Conservation (phyloP, 1,284 basidiomycete species). For the Sanghuangporus sanghuang region DNA sequence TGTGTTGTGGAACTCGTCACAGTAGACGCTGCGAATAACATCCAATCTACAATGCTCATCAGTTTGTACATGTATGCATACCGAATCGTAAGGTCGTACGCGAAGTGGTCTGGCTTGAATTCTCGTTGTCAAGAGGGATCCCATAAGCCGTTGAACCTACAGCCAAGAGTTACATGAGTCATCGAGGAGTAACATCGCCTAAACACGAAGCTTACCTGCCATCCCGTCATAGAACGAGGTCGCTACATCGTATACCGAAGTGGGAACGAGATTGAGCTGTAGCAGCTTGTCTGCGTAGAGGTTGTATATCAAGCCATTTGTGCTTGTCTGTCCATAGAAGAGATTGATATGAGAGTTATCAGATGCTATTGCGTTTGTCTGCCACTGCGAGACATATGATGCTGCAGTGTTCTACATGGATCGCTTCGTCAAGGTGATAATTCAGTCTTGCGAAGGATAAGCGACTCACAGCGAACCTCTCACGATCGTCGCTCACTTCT, state of each 20-base stretch:
- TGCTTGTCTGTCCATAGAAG: slow-evolving; percentile 22
- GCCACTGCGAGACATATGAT: slow-evolving; percentile 12
- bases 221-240: slow-evolving; percentile 6
- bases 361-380: neutral
- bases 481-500: slow-evolving; percentile 22
- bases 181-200: neutral
- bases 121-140: slow-evolving; percentile 2
- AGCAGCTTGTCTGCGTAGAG: slow-evolving; percentile 40
- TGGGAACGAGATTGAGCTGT: slow-evolving; percentile 24
- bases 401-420: neutral
- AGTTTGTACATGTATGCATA: neutral
- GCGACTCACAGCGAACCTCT: slow-evolving; percentile 26
- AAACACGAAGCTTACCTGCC: neutral
- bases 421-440: neutral
- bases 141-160: neutral
- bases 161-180: neutral
- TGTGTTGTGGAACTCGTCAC: slow-evolving; percentile 25
- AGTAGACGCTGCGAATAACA: slow-evolving; percentile 33
- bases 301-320: slow-evolving; percentile 41
- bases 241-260: slow-evolving; percentile 13
- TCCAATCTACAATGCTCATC: slow-evolving; percentile 29
- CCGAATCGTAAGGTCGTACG: slow-evolving; percentile 4
- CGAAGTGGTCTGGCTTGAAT: neutral
- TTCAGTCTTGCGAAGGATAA: neutral
- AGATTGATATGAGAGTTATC: slow-evolving; percentile 22